These are phyloP conservation scores for Setaria viridis DNA, from an alignment of 202 grass and related monocot species.

Conservation along the genomic window DNA sequence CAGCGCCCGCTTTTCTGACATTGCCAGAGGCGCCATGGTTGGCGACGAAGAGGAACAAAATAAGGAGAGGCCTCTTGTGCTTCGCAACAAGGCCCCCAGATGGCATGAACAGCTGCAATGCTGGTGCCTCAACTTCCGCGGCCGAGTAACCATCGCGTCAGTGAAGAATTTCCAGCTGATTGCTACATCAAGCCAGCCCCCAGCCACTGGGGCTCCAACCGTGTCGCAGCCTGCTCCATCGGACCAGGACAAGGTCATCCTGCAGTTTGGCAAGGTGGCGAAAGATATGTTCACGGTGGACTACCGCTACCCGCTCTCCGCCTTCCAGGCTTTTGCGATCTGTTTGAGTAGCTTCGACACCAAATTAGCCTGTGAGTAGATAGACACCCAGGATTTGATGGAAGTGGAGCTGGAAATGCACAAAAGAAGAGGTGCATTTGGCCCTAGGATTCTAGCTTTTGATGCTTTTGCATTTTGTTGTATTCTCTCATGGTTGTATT, in stretches of 20 bases:
- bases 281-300: constrained; percentile 99
- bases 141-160: constrained; percentile 86
- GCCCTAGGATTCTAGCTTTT: constrained; percentile 37
- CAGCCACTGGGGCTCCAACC: constrained; percentile 49
- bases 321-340: constrained; percentile 91
- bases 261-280: constrained; percentile 92
- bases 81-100: constrained; percentile 88
- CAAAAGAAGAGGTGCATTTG: not conserved
- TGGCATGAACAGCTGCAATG: constrained; percentile 98
- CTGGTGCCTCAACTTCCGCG: constrained; percentile 96
- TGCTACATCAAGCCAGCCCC: constrained; percentile 48
- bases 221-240: constrained; percentile 49
- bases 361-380: constrained; percentile 92
- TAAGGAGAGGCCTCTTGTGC: constrained; percentile 84
- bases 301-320: constrained; percentile 86
- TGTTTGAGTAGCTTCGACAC: constrained; percentile 99
- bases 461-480: constrained; percentile 41
- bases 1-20: constrained; percentile 72
- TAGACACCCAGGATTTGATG: not conserved
- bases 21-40: constrained; percentile 28
- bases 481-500: constrained; percentile 46
- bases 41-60: constrained; percentile 42
- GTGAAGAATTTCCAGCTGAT: constrained; percentile 99
- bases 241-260: constrained; percentile 82
- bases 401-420: constrained; percentile 31